Evolutionary conservation across 1,284 basidiomycete genomes (phyloP).

Genomic region (Austroboletus sp.): DNA sequence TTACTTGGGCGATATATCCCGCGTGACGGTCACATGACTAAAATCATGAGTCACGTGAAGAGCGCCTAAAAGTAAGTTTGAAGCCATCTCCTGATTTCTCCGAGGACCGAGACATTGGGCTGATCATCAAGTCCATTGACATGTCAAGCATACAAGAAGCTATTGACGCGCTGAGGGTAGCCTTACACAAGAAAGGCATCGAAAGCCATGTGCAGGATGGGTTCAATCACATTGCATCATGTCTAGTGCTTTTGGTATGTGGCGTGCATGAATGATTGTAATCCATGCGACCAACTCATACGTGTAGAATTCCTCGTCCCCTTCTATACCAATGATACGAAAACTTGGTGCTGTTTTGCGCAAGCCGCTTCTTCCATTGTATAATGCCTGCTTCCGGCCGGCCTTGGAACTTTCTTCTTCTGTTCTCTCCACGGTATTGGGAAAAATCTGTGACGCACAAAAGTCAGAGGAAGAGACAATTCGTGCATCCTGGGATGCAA

Average conservation of each 20-base stretch:
- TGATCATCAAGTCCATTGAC: neutral
- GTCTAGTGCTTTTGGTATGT: conserved; percentile 33
- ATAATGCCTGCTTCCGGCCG: conserved; percentile 28
- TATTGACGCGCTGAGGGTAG: conserved; percentile 20
- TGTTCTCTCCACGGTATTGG: conserved; percentile 32
- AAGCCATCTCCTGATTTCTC: too few species aligned
- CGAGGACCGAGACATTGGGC: too few species aligned
- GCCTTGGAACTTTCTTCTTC: conserved; percentile 32
- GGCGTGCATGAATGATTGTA: neutral
- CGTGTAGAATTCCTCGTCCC: conserved; percentile 32
- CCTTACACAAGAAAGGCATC: conserved; percentile 13
- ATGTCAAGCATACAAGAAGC: conserved; percentile 25
- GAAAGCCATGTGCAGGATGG: conserved; percentile 18
- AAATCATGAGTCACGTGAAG: conserved; percentile 29
- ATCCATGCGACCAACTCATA: neutral
- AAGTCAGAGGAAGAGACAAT: conserved; percentile 10
- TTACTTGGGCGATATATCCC: conserved; percentile 11
- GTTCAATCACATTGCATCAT: conserved; percentile 28
- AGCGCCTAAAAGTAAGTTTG: too few species aligned
- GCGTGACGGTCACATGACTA: conserved; percentile 26
- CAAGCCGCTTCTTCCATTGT: conserved; percentile 34
- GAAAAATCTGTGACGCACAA: conserved; percentile 24
- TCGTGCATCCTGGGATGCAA: conserved; percentile 34
- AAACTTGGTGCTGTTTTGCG: conserved; percentile 33
- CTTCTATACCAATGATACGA: conserved; percentile 25